Percentiles rank a stretch among this genome's conserved stretches.
phyloP scores from a whole-genome alignment of 768 basidiomycete genomes.

The Tulasnella calospora region DNA sequence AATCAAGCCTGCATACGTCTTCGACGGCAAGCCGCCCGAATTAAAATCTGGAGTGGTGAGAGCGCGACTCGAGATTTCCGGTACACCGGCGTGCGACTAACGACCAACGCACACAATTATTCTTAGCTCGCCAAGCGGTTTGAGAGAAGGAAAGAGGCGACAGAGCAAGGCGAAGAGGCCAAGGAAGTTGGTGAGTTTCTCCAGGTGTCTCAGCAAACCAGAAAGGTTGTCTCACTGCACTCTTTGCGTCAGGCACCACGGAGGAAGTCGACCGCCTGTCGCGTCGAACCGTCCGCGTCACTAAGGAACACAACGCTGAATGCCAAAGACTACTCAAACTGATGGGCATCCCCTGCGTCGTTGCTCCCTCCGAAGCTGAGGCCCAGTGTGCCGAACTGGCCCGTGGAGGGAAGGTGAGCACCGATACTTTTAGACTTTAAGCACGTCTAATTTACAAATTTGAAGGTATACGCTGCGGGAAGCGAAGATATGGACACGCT shows the following conservation, averaged over 20 bases:
- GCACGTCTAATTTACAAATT: background rate
- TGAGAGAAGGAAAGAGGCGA: conserved; percentile 84
- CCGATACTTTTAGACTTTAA: background rate
- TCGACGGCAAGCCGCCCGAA: conserved; percentile 97
- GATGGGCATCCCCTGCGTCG: conserved; percentile 95
- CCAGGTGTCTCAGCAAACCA: background rate
- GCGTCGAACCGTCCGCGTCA: conserved; percentile 89
- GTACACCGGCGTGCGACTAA: background rate
- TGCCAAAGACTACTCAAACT: conserved; percentile 78
- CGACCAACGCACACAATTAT: background rate
- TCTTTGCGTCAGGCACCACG: conserved; percentile 53
- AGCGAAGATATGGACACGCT: conserved; percentile 99
- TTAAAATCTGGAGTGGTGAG: conserved; percentile 90
- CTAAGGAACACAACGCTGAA: conserved; percentile 93
- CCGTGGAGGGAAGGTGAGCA: conserved; percentile 78
- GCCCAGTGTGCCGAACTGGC: conserved; percentile 98
- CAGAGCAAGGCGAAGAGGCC: conserved; percentile 91
- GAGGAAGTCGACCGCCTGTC: conserved; percentile 91
- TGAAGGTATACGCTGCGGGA: conserved; percentile 89
- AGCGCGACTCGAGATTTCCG: conserved; percentile 33
- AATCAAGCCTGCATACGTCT: conserved; percentile 96
- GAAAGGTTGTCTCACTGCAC: background rate
- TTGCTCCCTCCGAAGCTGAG: conserved; percentile 97
- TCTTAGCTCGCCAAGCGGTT: conserved; percentile 94
- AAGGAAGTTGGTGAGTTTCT: conserved; percentile 70